Evolutionary conservation across 352 stramenopile species (phyloP).

Genomic region (Globisporangium solare): DNA sequence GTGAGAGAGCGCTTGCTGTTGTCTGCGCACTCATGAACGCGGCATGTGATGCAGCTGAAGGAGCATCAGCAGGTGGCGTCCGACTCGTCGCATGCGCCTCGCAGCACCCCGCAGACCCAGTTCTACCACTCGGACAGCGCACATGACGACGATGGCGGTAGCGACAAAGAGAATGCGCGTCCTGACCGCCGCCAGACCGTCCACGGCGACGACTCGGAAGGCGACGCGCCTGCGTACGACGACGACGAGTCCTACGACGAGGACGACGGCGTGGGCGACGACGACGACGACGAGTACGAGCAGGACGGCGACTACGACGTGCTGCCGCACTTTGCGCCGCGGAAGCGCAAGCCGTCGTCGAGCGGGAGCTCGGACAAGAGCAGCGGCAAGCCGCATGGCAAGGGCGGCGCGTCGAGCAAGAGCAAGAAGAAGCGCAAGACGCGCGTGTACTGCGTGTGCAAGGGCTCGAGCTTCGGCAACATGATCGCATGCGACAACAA

Average conservation of each 20-base stretch:
- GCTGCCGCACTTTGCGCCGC: background rate
- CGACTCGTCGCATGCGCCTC: background rate
- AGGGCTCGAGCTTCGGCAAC: constrained; percentile 63
- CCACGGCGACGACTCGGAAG: background rate
- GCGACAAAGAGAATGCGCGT: constrained; percentile 31
- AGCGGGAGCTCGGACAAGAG: constrained; percentile 4
- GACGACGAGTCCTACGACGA: constrained; percentile 20
- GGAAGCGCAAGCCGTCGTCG: constrained; percentile 19
- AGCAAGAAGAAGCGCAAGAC: constrained; percentile 56
- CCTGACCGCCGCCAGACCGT: constrained; percentile 9
- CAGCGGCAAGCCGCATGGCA: background rate
- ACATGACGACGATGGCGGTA: constrained; percentile 13
- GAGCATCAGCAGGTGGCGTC: background rate
- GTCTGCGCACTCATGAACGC: too few relatives aligned
- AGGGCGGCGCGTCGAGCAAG: constrained; percentile 12
- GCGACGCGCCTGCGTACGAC: constrained; percentile 5
- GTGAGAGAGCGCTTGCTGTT: too few relatives aligned
- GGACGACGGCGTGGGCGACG: constrained; percentile 2
- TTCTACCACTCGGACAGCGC: constrained; percentile 5
- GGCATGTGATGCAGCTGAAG: background rate
- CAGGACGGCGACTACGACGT: constrained; percentile 4
- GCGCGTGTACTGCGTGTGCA: constrained; percentile 73
- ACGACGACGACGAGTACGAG: constrained; percentile 6
- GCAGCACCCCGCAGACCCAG: background rate
- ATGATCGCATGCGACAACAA: constrained; percentile 87